phyloP scores from a whole-genome alignment of 371 early-diverging fungal genomes.

The Mucor ambiguus region DNA sequence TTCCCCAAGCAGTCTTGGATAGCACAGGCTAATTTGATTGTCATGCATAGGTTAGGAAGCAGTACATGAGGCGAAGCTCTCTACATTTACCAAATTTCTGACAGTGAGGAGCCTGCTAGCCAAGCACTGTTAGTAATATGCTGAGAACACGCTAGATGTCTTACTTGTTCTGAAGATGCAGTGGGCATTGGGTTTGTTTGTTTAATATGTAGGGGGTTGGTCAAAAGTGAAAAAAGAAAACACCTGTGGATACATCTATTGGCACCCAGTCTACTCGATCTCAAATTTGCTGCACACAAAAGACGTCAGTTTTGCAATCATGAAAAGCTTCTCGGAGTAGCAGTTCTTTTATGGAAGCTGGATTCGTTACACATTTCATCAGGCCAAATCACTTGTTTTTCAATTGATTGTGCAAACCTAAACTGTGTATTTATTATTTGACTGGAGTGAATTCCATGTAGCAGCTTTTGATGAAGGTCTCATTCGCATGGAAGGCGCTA shows the following conservation, averaged over 20 bases:
- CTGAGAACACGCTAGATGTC: not conserved
- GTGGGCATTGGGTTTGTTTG: not conserved
- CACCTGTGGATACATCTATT: not conserved
- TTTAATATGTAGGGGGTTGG: not conserved
- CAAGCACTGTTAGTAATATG: not conserved
- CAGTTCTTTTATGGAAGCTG: not conserved
- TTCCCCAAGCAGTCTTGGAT: slow-evolving; percentile 71
- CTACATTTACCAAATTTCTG: slow-evolving; percentile 38
- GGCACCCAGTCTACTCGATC: not conserved
- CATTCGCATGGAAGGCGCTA: too few relatives aligned
- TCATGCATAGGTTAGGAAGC: not conserved
- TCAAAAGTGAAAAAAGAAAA: slow-evolving; percentile 6
- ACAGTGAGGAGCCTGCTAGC: slow-evolving; percentile 23
- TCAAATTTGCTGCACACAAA: not conserved
- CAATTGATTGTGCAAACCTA: not conserved
- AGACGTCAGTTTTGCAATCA: slow-evolving; percentile 1
- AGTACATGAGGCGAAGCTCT: not conserved
- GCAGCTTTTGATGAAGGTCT: too few relatives aligned
- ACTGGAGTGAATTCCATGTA: too few relatives aligned
- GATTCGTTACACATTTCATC: not conserved
- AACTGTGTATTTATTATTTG: too few relatives aligned
- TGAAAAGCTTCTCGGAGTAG: not conserved
- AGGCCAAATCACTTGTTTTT: not conserved
- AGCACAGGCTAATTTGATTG: slow-evolving; percentile 55
- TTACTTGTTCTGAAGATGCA: not conserved